Conservation (phyloP, 2,329 filamentous ascomycete genomes). For the Colletotrichum coccodes region DNA sequence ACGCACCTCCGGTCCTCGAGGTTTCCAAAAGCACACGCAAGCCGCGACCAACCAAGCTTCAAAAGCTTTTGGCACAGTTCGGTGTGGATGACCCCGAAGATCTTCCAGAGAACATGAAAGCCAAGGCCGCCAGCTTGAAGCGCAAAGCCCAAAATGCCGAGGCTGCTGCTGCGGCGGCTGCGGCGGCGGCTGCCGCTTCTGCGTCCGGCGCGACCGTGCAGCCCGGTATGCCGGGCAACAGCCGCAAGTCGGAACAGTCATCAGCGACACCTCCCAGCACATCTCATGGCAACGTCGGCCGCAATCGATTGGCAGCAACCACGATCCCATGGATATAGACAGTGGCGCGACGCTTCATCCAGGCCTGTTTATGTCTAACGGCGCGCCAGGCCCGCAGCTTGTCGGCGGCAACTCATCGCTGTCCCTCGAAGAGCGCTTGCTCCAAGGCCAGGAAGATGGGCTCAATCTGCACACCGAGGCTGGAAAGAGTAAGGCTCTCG, state of each 20-base stretch:
- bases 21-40: constrained; percentile 93
- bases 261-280: constrained; percentile 34
- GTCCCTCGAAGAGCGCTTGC: constrained; percentile 61
- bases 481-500: constrained; percentile 61
- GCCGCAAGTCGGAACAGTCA: constrained; percentile 32
- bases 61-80: constrained; percentile 90
- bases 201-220: constrained; percentile 21
- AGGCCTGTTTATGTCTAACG: constrained; percentile 51
- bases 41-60: constrained; percentile 93
- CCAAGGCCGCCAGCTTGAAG: constrained; percentile 79
- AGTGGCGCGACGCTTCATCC: constrained; percentile 49
- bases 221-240: constrained; percentile 10
- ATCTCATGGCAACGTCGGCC: constrained; percentile 37
- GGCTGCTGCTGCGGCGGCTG: constrained; percentile 53
- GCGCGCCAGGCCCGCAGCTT: constrained; percentile 53
- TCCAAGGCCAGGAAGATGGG: constrained; percentile 56
- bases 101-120: constrained; percentile 82
- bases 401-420: constrained; percentile 50
- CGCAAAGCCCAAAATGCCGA: constrained; percentile 75
- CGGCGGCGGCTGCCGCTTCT: constrained; percentile 34
- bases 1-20: constrained; percentile 86
- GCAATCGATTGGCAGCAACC: constrained; percentile 37
- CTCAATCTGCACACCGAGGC: constrained; percentile 56
- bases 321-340: constrained; percentile 53
- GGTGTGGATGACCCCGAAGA: constrained; percentile 93